These are phyloP conservation scores for Metschnikowia proteae DNA, from an alignment of 805 yeast genomes.

Conservation along the genomic window DNA sequence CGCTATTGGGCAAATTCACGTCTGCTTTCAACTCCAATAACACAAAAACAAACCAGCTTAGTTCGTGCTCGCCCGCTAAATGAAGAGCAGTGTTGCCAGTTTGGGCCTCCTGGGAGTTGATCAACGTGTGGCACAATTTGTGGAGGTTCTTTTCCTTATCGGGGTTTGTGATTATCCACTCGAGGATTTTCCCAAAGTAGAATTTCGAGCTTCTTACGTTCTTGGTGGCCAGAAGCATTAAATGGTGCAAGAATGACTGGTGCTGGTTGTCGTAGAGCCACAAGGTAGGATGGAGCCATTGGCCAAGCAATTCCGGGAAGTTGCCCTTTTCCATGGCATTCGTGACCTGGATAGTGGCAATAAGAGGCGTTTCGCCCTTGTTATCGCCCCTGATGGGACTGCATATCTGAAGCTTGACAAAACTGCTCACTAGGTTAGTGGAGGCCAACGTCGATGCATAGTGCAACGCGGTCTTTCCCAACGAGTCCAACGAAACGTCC, in stretches of 20 bases:
- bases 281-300: conserved; percentile 59
- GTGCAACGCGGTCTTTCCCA: conserved; percentile 42
- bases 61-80: conserved; percentile 38
- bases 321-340: conserved; percentile 76
- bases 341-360: conserved; percentile 79
- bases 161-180: conserved; percentile 27
- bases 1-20: conserved; percentile 69
- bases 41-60: conserved; percentile 35
- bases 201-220: conserved; percentile 34
- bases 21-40: conserved; percentile 41
- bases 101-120: conserved; percentile 35
- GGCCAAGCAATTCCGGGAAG: conserved; percentile 64
- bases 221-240: conserved; percentile 46
- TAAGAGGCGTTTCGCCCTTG: conserved; percentile 31
- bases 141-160: conserved; percentile 17
- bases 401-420: conserved; percentile 32
- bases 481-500: conserved; percentile 38
- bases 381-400: conserved; percentile 39
- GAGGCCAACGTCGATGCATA: conserved; percentile 42
- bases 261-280: conserved; percentile 54
- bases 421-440: conserved; percentile 30
- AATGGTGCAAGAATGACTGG: conserved; percentile 83
- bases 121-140: conserved; percentile 18
- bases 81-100: conserved; percentile 39
- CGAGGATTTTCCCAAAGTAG: conserved; percentile 33